Percentiles rank a stretch among this genome's conserved stretches.
phyloP scores from a whole-genome alignment of 2,329 filamentous ascomycete species.

The Verticillium longisporum region DNA sequence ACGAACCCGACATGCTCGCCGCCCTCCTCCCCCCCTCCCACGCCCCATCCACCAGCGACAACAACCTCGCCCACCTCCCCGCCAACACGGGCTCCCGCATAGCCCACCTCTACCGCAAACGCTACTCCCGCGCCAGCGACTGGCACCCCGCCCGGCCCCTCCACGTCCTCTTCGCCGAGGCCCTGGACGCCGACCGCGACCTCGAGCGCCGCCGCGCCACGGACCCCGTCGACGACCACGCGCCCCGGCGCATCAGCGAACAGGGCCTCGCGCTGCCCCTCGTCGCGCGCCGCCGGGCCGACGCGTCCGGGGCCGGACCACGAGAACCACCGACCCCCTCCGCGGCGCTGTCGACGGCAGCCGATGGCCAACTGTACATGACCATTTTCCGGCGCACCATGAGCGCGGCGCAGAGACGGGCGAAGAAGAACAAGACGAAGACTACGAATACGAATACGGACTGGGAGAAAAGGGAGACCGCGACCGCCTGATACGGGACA shows the following conservation, averaged over 20 bases:
- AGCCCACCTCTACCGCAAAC: background rate
- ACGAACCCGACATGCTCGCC: background rate
- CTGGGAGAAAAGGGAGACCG: background rate
- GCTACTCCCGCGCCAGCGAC: background rate
- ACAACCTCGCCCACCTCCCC: background rate
- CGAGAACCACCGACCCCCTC: too few relatives aligned
- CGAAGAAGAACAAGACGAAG: background rate
- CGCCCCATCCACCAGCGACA: background rate
- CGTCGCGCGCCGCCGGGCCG: background rate
- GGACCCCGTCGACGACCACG: background rate
- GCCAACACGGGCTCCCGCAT: background rate
- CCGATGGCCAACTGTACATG: background rate
- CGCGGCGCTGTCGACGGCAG: background rate
- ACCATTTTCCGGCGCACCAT: background rate
- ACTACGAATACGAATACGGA: background rate
- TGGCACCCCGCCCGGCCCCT: constrained; percentile 2
- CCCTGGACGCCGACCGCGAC: constrained; percentile 2
- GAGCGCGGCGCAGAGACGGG: background rate
- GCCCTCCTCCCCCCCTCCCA: background rate
- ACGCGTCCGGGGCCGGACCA: too few relatives aligned
- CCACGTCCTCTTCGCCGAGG: constrained; percentile 3
- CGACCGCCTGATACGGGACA: background rate
- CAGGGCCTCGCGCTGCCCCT: background rate
- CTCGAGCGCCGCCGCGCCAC: background rate
- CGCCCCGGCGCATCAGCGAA: background rate